Evolutionary conservation across 1,284 basidiomycete species (phyloP), one percentile per base, ranked within the genome.

Genomic region (Salmacisia buchloeana): DNA sequence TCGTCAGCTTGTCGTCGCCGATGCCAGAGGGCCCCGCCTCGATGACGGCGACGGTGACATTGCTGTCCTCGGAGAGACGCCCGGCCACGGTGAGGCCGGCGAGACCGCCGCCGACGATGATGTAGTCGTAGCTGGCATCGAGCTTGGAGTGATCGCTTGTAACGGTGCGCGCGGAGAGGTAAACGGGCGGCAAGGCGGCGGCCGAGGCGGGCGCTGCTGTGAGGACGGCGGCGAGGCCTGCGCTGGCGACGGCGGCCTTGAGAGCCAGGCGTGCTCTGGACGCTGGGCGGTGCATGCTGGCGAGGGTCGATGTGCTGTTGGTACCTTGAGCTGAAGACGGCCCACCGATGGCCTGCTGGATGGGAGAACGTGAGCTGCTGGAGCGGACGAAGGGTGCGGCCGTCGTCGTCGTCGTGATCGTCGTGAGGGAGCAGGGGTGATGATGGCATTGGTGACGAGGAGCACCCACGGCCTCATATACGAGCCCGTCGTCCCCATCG

Each of bases 61-160:
- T 57, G 15, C 67, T 59, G 59, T 78, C 70, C 34, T 73, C 67
- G 0, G 72, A 69, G 18, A 78, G 67, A 0, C 76, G 68, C 4
- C 65, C 65, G 10, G 76, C 76, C 5, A 78, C 68, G 2, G 67
- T 66, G 6, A 78, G 64, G 27, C 76, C 76, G 2, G 75, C 73
- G 29, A 92, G 91, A 1, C 94, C 94, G 33, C 74, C 76, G 12
- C 76, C 76, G 35, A 76, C 67, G 27, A 78, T 64, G 54, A 78
- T 58, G 35, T 58, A 58, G 34, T 58, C 56, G 49, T 33, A 31
- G 10, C 29, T 12, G 49, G 25, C 15, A 12, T 31, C 13, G 3
- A 54, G 49, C 49, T 54, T 54, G 49, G 49, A 31, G 29, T 54
- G 34, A 15, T 54, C 49, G 15, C 29, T 15, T 1, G 27, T 54